Percentiles rank a stretch among this genome's conserved stretches.
Evolutionary conservation across 805 yeast species (phyloP).

Genomic region (Candida pseudoglaebosa): DNA sequence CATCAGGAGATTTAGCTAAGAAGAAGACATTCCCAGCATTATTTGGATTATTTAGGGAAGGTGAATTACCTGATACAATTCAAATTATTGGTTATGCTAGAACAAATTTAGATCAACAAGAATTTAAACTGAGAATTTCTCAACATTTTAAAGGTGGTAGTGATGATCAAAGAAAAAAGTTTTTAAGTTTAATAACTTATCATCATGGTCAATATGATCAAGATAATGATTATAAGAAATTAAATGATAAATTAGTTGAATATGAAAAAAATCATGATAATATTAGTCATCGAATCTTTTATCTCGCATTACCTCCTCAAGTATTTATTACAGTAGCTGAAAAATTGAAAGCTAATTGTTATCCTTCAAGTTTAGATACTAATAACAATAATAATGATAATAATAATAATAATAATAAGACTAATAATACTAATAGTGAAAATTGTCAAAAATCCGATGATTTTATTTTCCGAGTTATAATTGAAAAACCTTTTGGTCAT

Average conservation of each 20-base stretch:
- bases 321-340: slow-evolving; percentile 78
- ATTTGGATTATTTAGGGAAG: slow-evolving; percentile 64
- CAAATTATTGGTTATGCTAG: slow-evolving; percentile 92
- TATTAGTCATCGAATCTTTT: slow-evolving; percentile 67
- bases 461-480: slow-evolving; percentile 75
- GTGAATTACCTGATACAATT: slow-evolving; percentile 64
- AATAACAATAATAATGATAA: background rate
- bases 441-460: too few species aligned
- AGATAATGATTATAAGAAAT: slow-evolving; percentile 63
- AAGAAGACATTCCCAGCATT: slow-evolving; percentile 91
- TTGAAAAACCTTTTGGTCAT: slow-evolving; percentile 97
- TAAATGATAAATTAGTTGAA: slow-evolving; percentile 52
- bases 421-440: too few species aligned
- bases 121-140: slow-evolving; percentile 62
- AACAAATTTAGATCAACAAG: slow-evolving; percentile 64
- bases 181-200: slow-evolving; percentile 64
- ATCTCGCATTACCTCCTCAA: slow-evolving; percentile 92
- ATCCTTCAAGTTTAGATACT: slow-evolving; percentile 19
- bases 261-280: slow-evolving; percentile 52
- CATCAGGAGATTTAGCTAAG: slow-evolving; percentile 92
- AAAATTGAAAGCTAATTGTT: slow-evolving; percentile 64
- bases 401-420: too few species aligned
- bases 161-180: slow-evolving; percentile 49
- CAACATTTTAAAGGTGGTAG: slow-evolving; percentile 58
- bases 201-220: slow-evolving; percentile 77